Evolutionary conservation across 805 yeast genomes (phyloP), one percentile per base, ranked within the genome.

Genomic region (Wickerhamomyces xylosicus): DNA sequence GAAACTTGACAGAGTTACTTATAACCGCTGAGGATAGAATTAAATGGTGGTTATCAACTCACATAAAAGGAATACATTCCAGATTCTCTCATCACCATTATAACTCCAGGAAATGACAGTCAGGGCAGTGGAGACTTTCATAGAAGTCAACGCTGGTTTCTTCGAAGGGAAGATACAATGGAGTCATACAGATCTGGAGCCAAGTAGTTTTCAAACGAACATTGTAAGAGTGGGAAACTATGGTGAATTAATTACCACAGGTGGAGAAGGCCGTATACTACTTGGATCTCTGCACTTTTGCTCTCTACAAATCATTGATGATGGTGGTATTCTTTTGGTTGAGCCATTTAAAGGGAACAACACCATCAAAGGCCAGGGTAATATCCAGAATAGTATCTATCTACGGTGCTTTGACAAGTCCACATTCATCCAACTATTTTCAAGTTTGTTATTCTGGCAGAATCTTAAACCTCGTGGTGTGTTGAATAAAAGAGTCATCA

Each of bases 381-480:
- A n/a, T n/a, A n/a, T n/a, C n/a, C n/a, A n/a, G n/a, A n/a, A n/a
- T n/a, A 10, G 14, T 3, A 39, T 49, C 1, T 47, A 38, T 36
- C 32, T 52, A 15, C 47, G 36, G 35, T 39, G 58, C 22, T 49
- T 54, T 37, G 55, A 54, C 14, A 46, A 39, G 19, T 36, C 36
- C 2, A 42, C 38, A 2, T 72, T 77, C 41, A 59, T 69, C 25
- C 56, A 60, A 33, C 50, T 77, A 19, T 48, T 76, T 19, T 59
- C 71, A 35, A 48, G 67, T 8, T 52, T 77, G 35, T 47, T 74
- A 19, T 71, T 75, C 38, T 77, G 85, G 85, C 77, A 74, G 43
- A 62, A 66, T 31, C 50, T 76, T 48, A 67, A 60, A 40, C 72
- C 74, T 6, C 62, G 57, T 33, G 80, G 81, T 0, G 57, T 75